Evolutionary conservation across 306 rosid species (phyloP).

Genomic region (Sindora glabra): DNA sequence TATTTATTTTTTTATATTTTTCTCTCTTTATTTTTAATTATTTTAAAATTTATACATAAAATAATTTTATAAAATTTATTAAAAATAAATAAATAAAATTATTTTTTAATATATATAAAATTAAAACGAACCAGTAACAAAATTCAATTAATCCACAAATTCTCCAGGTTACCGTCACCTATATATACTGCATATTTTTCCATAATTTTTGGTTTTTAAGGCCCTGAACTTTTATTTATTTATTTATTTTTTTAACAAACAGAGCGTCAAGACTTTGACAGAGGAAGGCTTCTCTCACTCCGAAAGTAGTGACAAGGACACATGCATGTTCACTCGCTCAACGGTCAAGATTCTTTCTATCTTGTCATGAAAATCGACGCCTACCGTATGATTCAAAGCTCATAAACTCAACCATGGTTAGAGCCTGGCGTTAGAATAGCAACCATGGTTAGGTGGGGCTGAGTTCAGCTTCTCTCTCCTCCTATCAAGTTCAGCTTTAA

Average conservation of each 20-base stretch:
- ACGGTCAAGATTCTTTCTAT: slow-evolving; percentile 47
- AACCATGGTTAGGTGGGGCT: slow-evolving; percentile 40
- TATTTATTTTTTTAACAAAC: slow-evolving; percentile 1
- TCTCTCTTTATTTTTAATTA: too few relatives aligned
- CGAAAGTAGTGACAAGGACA: slow-evolving; percentile 72
- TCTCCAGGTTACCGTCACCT: too few relatives aligned
- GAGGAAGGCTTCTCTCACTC: slow-evolving; percentile 37
- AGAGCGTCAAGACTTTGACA: slow-evolving; percentile 21
- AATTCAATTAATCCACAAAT: too few relatives aligned
- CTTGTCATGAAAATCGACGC: slow-evolving; percentile 13
- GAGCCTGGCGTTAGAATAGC: background rate
- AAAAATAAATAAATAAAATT: too few relatives aligned
- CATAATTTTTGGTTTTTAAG: background rate
- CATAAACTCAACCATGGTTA: slow-evolving; percentile 17
- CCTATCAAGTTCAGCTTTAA: slow-evolving; percentile 31
- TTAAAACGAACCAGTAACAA: too few relatives aligned
- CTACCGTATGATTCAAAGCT: slow-evolving; percentile 22
- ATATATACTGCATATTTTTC: slow-evolving; percentile 36
- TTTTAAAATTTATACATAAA: too few relatives aligned
- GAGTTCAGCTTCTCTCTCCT: background rate
- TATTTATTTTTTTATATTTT: too few relatives aligned
- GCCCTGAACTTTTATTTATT: too few relatives aligned
- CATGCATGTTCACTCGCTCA: slow-evolving; percentile 64
- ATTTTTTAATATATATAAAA: too few relatives aligned
- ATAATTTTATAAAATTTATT: too few relatives aligned